Evolutionary conservation across 1,284 basidiomycete species (phyloP).

Genomic region (Cryptococcus depauperatus): DNA sequence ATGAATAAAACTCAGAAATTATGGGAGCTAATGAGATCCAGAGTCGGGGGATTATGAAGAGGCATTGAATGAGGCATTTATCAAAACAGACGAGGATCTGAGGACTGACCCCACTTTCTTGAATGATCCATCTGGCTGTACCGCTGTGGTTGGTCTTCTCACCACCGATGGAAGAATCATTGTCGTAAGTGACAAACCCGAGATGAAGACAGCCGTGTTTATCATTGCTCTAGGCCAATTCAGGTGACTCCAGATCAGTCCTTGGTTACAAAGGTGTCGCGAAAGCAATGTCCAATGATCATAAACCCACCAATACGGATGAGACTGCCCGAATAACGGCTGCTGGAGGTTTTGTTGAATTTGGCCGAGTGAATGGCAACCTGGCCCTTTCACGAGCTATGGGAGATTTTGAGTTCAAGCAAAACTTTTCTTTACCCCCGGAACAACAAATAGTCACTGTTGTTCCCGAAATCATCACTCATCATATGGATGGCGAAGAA

Average conservation of each 20-base stretch:
- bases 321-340: slow-evolving; percentile 80
- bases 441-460: slow-evolving; percentile 94
- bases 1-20: not conserved
- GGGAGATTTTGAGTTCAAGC: slow-evolving; percentile 99
- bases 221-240: slow-evolving; percentile 69
- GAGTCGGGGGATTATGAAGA: slow-evolving; percentile 59
- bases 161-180: slow-evolving; percentile 66
- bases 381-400: slow-evolving; percentile 90
- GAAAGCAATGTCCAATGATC: slow-evolving; percentile 84
- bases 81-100: slow-evolving; percentile 92
- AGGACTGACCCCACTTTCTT: slow-evolving; percentile 75
- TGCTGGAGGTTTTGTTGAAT: slow-evolving; percentile 97
- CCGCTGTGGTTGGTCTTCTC: slow-evolving; percentile 80
- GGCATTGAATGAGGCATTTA: slow-evolving; percentile 80
- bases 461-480: slow-evolving; percentile 81
- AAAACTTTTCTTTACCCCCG: slow-evolving; percentile 68
- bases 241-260: slow-evolving; percentile 94
- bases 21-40: slow-evolving; percentile 8
- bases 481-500: slow-evolving; percentile 76
- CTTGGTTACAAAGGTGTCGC: slow-evolving; percentile 75
- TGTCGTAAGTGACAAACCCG: slow-evolving; percentile 58
- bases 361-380: slow-evolving; percentile 95
- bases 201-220: not conserved
- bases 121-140: slow-evolving; percentile 92
- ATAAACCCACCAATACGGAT: slow-evolving; percentile 87